Conservation (phyloP, 1,284 basidiomycete species). For the Austroboletus rostrupii region DNA sequence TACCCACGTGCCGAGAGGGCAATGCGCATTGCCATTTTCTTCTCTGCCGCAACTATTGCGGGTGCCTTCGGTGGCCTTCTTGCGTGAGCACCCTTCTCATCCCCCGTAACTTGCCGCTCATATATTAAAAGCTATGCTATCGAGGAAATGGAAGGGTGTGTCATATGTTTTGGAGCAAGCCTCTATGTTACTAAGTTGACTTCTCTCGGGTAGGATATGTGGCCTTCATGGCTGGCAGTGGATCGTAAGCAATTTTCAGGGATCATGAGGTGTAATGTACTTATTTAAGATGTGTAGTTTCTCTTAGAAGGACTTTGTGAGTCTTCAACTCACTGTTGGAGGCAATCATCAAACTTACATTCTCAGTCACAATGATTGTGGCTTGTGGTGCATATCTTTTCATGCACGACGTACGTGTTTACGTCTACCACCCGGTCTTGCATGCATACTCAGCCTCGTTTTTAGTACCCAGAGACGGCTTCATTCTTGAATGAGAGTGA, state of each 20-base stretch:
- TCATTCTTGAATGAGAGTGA: constrained; percentile 40
- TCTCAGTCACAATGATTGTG: constrained; percentile 35
- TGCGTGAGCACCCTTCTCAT: constrained; percentile 20
- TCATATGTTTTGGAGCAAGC: neutral
- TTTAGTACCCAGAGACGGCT: constrained; percentile 46
- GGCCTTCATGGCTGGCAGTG: constrained; percentile 43
- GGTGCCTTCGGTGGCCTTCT: constrained; percentile 42
- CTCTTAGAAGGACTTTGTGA: constrained; percentile 31
- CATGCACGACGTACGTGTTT: constrained; percentile 39
- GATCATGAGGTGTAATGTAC: neutral
- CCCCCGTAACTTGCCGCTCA: neutral
- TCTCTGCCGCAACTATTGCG: constrained; percentile 55
- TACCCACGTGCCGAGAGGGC: constrained; percentile 49
- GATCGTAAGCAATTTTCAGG: constrained; percentile 39
- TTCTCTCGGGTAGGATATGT: constrained; percentile 27
- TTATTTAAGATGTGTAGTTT: constrained; percentile 22
- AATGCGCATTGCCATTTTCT: constrained; percentile 53
- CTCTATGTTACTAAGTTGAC: neutral
- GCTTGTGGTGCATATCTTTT: constrained; percentile 38
- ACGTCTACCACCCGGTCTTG: neutral
- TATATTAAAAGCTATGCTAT: constrained; percentile 26
- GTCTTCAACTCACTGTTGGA: neutral
- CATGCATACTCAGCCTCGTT: neutral
- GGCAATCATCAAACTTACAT: neutral
- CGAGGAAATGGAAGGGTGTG: constrained; percentile 36